Conservation (phyloP, 768 basidiomycete species). For the Harrya chromipes region DNA sequence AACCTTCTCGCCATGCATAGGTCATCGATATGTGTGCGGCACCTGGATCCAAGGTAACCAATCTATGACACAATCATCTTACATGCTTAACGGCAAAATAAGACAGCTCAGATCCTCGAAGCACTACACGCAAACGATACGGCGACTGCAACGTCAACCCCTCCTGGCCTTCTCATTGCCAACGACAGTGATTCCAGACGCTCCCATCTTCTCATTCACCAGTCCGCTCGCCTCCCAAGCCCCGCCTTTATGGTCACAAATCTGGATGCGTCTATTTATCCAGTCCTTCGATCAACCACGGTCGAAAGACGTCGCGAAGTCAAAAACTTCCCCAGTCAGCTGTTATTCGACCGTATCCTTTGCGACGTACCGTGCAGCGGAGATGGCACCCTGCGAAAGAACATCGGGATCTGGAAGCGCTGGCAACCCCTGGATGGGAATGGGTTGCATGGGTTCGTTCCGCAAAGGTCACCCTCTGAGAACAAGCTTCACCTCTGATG, state of each 20-base stretch:
- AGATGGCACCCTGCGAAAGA: slow-evolving; percentile 95
- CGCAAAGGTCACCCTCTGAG: background rate
- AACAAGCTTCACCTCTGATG: slow-evolving; percentile 1
- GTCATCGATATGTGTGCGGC: slow-evolving; percentile 99
- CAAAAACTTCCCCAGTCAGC: slow-evolving; percentile 41
- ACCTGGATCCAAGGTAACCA: slow-evolving; percentile 85
- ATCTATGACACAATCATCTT: background rate
- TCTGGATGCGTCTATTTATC: slow-evolving; percentile 87
- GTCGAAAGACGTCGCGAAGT: slow-evolving; percentile 30
- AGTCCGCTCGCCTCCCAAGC: slow-evolving; percentile 89
- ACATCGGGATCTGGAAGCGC: slow-evolving; percentile 89
- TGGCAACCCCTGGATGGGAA: slow-evolving; percentile 91
- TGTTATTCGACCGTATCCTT: slow-evolving; percentile 89
- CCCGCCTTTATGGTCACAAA: slow-evolving; percentile 95
- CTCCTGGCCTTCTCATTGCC: slow-evolving; percentile 85
- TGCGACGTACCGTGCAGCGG: slow-evolving; percentile 98
- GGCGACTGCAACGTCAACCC: slow-evolving; percentile 58
- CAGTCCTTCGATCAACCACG: slow-evolving; percentile 45
- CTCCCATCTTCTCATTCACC: slow-evolving; percentile 95
- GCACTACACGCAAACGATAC: slow-evolving; percentile 83
- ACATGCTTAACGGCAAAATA: slow-evolving; percentile 1
- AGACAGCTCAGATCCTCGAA: slow-evolving; percentile 96
- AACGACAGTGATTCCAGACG: slow-evolving; percentile 96
- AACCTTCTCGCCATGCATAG: slow-evolving; percentile 30
- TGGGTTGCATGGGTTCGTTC: slow-evolving; percentile 76